Evolutionary conservation across 1,284 basidiomycete species (phyloP), one percentile per base, ranked within the genome.

Genomic region (Cryptococcus sp.): DNA sequence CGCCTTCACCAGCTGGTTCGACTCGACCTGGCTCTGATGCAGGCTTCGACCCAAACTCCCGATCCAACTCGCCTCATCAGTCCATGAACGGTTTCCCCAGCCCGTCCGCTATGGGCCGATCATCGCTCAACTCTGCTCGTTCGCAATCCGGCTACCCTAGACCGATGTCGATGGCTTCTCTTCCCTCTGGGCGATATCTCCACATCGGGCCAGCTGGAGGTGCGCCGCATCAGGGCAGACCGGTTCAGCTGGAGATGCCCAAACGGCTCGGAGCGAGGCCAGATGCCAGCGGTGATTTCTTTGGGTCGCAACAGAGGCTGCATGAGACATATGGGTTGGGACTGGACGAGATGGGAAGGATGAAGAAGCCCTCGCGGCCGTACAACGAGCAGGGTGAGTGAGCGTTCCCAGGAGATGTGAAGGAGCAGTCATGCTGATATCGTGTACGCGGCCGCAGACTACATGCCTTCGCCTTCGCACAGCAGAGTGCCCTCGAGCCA

Each of bases 221-320:
- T 47, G 68, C 72, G 22, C 72, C 74, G 0, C 71, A 73, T 65
- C 63, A 68, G 42, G 71, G 71, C 22, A 62, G 73, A 50, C 59
- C 65, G 20, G 64, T 76, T 1, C 64, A 66, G 40, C 49, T 75
- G 5, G 60, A 69, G 48, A 70, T 76, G 70, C 74, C 74, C 7
- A 56, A 49, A 49, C 59, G 61, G 41, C 60, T 75, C 1, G 68
- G 67, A 15, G 65, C 62, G 13, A 50, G 53, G 50, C 62, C 66
- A 6, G 67, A 70, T 53, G 39, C 52, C 17, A 58, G 52, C 19
- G 65, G 59, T 6, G 70, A 71, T 52, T 68, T 65, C 56, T 65
- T 68, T 27, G 51, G 61, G 27, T 35, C 44, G 11, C n/a, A 45
- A 20, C 53, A 41, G 10, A 53, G 57, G 20, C 23, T 49, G 20